Evolutionary conservation across 495 filamentous ascomycete species (phyloP), one percentile per base, ranked within the genome.

Genomic region (Trichocladium uniseriatum): DNA sequence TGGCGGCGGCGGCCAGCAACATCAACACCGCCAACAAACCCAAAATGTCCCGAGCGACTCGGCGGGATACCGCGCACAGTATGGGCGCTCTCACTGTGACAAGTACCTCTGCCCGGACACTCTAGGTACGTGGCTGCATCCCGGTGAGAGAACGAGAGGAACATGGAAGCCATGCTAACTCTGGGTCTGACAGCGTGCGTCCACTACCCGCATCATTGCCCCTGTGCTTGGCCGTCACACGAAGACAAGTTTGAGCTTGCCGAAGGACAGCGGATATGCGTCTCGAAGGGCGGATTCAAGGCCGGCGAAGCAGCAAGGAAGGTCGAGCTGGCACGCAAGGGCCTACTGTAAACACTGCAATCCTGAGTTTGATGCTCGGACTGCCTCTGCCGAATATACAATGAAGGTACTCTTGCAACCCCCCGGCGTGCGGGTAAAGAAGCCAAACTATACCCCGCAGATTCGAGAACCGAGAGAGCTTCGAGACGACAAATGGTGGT

Each of bases 31-130:
- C 39, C 77, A 81, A 43, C 76, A 80, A 53, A 70, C 76, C 9
- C 85, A 90, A 56, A 89, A 95, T 59, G 81, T 79, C 9, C 74
- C 85, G 11, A 89, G 83, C 61, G 88, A 94, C 65, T 82, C 85
- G 11, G 65, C 67, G 11, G 81, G 82, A 63, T 95, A 94, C 67
- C 85, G 82, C 58, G 66, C 76, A 36, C 77, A 80, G 42, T 92
- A 89, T 69, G 73, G 80, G 34, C 55, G 59, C 45, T 79, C 84
- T 8, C 80, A 78, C 61, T 96, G 89, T 71, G 77, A 83, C 51
- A 86, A 89, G 57, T 96, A 94, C 62, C 79, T 95, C n/a, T 95
- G 89, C 60, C 89, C 89, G 0, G 83, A 80, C 43, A 95, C 88
- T 4, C 78, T 95, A 20, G 81, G 72, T 76, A 54, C 18, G 3